phyloP scores from a whole-genome alignment of 805 yeast genomes.

The Geotrichum ghanense region DNA sequence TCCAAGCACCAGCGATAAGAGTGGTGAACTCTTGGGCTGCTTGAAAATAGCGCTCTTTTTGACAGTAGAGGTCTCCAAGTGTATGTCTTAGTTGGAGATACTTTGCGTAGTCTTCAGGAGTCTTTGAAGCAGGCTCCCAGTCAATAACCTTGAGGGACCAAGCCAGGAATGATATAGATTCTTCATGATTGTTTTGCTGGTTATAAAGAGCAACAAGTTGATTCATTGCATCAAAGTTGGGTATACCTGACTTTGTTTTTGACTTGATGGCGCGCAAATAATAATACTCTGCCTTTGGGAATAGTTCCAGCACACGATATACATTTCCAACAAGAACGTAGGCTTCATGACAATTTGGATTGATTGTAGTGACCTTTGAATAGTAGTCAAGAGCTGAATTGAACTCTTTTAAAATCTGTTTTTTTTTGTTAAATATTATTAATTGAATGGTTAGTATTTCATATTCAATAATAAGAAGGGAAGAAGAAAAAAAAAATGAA shows the following conservation, averaged over 20 bases:
- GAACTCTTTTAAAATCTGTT: neutral
- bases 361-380: neutral
- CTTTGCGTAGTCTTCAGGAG: neutral
- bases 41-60: neutral
- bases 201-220: neutral
- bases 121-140: neutral
- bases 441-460: neutral
- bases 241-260: neutral
- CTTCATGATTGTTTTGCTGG: neutral
- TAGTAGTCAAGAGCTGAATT: neutral
- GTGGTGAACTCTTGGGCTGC: neutral
- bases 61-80: neutral
- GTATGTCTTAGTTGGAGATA: neutral
- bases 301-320: neutral
- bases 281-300: neutral
- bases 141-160: neutral
- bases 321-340: neutral
- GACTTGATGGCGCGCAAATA: neutral
- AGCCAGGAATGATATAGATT: neutral
- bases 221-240: neutral
- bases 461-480: neutral
- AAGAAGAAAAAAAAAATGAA: neutral
- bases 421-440: neutral
- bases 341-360: neutral
- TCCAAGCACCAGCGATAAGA: neutral